Evolutionary conservation across 306 rosid genomes (phyloP), one percentile per base, ranked within the genome.

Genomic region (Ormosia semicastrata): DNA sequence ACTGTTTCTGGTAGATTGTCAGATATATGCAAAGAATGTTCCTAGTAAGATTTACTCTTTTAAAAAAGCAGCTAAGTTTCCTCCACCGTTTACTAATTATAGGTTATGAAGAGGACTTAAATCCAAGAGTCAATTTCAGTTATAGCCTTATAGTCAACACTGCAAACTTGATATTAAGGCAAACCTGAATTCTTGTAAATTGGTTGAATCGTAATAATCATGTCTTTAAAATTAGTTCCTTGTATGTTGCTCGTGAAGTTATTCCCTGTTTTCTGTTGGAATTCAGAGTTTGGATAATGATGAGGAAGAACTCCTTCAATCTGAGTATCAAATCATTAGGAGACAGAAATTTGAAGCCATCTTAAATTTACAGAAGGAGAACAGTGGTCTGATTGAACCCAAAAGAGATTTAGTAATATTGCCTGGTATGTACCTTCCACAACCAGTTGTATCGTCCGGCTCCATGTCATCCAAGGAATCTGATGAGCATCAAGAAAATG

Each of bases 381-480:
- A 84, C n/a, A 78, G 83, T 57, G 98, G 98, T 44, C 24, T 92
- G 71, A 84, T 89, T 57, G 94, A 94, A 78, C 94, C 97, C 37
- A 87, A 88, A 85, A 89, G 32, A 79, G 84, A 77, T 57, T 8
- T 89, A 17, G 82, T 77, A 37, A 85, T 94, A 14, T 69, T 82
- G 71, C 92, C 98, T 2, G 98, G 98, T 47, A 92, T 91, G 91
- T 85, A 84, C 85, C 94, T 87, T 62, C 86, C 88, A 3, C 91
- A 84, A 75, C 86, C 85, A 13, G 75, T 50, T 13, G 81, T 86
- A 49, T 10, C 36, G 11, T n/a, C 85, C n/a, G 17, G 76, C 8
- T 40, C 85, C 8, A 54, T 4, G 30, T 50, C 30, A 3, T 18
- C 85, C 40, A 37, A 73, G 63, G 90, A 91, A 74, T 72, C 90